Evolutionary conservation across 2,329 filamentous ascomycete genomes (phyloP), one percentile per base, ranked within the genome.

Genomic region (Helotiales sp.): DNA sequence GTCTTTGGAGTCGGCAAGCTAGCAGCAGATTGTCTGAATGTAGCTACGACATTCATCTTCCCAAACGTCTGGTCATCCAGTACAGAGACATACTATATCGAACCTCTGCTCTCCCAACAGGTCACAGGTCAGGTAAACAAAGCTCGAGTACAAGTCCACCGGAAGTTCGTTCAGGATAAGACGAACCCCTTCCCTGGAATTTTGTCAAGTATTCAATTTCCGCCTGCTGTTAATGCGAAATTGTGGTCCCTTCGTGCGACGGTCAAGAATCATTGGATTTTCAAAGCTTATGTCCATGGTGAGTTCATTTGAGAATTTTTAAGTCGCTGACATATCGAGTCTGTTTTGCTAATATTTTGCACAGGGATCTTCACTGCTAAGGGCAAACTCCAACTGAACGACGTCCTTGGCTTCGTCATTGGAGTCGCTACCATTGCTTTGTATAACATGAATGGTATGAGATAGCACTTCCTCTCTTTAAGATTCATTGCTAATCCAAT

Each of bases 1-100:
- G 79, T 96, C n/a, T 89, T 91, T 69, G 93, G 92, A 68, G 84
- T 96, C 17, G 84, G 89, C 8, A 89, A 88, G 50, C 84, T 97
- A 26, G 80, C 93, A 55, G 89, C 89, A n/a, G 93, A 97, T 75
- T 78, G 80, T 0, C 80, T 96, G 60, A 85, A 89, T 66, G 81
- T 94, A 6, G 71, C 84, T 1, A 84, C 88, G 1, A 89, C 88
- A 0, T 82, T 96, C 63, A 74, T 93, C 6, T 96, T 96, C 69
- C 95, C 95, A 0, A 83, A 81, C 2, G 87, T 88, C 69, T 96
- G 93, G 84, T 83, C 79, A 1, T 77, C 80, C 26, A 74, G 79
- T 5, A 84, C 84, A 13, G 77, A 79, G 34, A 73, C 86, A 3
- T 91, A 86, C 81, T 79, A 79, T 62, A 77, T 86, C 17, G 72